Base-by-base conservation (phyloP, 345 rosid species). In the Murraya paniculata region DNA sequence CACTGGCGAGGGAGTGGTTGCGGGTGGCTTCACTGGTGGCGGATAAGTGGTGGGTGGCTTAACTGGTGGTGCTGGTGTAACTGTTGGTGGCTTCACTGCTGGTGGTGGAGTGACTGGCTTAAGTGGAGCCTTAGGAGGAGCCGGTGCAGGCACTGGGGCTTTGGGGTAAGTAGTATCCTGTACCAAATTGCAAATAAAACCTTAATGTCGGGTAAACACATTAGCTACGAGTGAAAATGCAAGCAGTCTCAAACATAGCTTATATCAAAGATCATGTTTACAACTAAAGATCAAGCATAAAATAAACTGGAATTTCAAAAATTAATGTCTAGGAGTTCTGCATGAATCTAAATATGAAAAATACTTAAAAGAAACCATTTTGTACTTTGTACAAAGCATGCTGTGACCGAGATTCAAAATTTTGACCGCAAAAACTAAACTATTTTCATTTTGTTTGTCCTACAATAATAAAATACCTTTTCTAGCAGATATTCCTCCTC, bases 401-500 rank as follows among this genome's bases (percentile, higher is more conserved):
- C 9, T 19, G 16, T 9, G 45, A 65, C 45, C 35, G 22, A 9
- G 10, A 11, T 35, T 64, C 41, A 33, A 22, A 22, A 11, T 64
- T 33, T 33, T 33, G 41, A 33, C 25, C 0, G 39, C 25, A 64
- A 8, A 64, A 45, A 13, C 50, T 45, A 45, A 45, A 45, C 48
- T 45, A 13, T 45, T 11, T 45, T 13, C 50, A 13, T 45, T 45
- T 11, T 45, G 50, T 45, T 45, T 45, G 18, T 13, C 50, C 18
- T 14, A 13, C 18, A 45, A 13, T 45, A 45, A 64, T 30, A 8
- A 21, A 10, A 39, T 48, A 83, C 88, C 88, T 82, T 53, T 38
- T 71, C 72, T 16, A 48, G 41, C 73, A 74, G 64, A 39, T 70
- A 68, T 68, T 80, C 82, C 38, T 78, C 78, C 55, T 71, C 80